A percentile compares a stretch with the other conserved stretches of the same genome.
Conservation (phyloP, 108 stramenopile species). For the Pseudonitzschia pungens region DNA sequence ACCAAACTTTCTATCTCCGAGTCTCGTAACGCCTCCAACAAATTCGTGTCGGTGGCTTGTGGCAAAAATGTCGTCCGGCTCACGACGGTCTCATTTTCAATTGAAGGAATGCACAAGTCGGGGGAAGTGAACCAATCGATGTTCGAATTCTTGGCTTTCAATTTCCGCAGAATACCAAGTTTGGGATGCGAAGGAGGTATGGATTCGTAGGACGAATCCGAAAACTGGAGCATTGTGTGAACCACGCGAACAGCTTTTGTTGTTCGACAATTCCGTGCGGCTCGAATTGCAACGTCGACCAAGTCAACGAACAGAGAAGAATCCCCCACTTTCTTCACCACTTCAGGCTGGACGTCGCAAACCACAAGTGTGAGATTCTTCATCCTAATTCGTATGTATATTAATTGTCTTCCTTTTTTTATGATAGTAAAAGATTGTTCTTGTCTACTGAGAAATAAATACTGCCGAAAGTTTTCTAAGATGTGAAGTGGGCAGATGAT, state of each 20-base stretch:
- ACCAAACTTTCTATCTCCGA: background rate
- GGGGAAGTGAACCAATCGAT: slow-evolving; percentile 24
- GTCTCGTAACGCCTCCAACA: slow-evolving; percentile 9
- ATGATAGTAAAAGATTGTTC: no score
- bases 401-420: no score
- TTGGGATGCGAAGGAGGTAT: slow-evolving; percentile 34
- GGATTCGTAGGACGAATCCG: slow-evolving; percentile 15
- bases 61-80: slow-evolving; percentile 27
- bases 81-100: slow-evolving; percentile 17
- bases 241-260: slow-evolving; percentile 1
- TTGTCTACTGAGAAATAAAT: no score
- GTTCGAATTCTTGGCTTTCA: slow-evolving; percentile 21
- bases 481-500: no score
- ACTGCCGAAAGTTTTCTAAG: no score
- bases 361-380: slow-evolving; percentile 17
- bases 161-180: slow-evolving; percentile 34
- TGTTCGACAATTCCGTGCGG: slow-evolving; percentile 23
- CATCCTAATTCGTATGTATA: background rate
- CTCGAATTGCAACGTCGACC: slow-evolving; percentile 29
- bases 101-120: slow-evolving; percentile 12
- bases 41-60: slow-evolving; percentile 7
- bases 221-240: slow-evolving; percentile 4
- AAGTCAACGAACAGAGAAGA: slow-evolving; percentile 13
- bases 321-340: slow-evolving; percentile 18
- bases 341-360: slow-evolving; percentile 43